Evolutionary conservation across 1,284 basidiomycete genomes (phyloP), one percentile per base, ranked within the genome.

Genomic region (Erythrobasidium hasegawianum): DNA sequence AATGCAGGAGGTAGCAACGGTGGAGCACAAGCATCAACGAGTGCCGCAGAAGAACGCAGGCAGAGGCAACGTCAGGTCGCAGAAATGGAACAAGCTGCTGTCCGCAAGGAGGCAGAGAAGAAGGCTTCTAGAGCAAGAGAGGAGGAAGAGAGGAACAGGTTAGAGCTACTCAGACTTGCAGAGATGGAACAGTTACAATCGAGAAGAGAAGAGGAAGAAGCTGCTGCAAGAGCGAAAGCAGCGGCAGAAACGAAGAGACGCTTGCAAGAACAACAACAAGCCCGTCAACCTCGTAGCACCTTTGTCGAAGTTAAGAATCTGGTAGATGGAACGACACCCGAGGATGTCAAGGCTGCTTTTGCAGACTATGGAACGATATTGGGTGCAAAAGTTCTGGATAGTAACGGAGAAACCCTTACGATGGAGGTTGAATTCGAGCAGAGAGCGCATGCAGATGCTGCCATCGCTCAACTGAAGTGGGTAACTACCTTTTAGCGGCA

Each of bases 271-370:
- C 29, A 55, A 20, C 61, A 64, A 39, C 24, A 57, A 27, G 14
- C 22, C 16, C 53, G 40, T 29, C 56, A 65, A 40, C 24, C 55
- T 11, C 61, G 49, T 18, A 33, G 50, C 39, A 59, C 64, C 2
- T 13, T 45, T 9, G 64, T 67, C 1, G 20, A 54, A n/a, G 53
- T 67, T 14, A 27, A 55, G 57, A 59, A 67, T 27, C 40, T 67
- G 11, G 57, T 67, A 3, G 64, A 67, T 53, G 64, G 64, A 7
- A 67, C 64, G 22, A 67, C 64, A 26, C 57, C 64, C 2, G 64
- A 67, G 39, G 64, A 67, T 29, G 57, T 67, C 13, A 67, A 67
- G 24, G 57, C 64, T 29, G 64, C 64, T 13, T 53, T 67, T 11
- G 57, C 45, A 18, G 64, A 67, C 40, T 67, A 54, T 38, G 64